phyloP scores from a whole-genome alignment of 257 asterid species.

The Nicotiana obtusifolia region DNA sequence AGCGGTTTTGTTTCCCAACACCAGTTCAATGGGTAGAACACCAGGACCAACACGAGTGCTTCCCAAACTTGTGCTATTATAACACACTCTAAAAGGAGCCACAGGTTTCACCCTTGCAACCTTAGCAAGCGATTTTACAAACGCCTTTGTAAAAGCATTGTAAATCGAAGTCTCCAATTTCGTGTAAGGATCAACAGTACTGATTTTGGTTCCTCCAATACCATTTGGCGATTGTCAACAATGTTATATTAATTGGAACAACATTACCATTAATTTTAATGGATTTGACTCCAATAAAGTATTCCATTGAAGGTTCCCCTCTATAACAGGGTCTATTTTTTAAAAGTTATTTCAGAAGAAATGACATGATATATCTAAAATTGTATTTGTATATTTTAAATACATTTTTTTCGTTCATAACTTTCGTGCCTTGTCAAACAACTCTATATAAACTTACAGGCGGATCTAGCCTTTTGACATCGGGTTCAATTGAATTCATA shows the following conservation, averaged over 20 bases:
- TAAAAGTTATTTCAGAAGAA: no score
- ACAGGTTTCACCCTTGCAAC: conserved; percentile 38
- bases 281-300: conserved; percentile 42
- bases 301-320: conserved; percentile 42
- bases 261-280: conserved; percentile 27
- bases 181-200: conserved; percentile 38
- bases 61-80: conserved; percentile 25
- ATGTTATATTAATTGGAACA: conserved; percentile 23
- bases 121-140: not conserved
- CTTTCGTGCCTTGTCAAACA: no score
- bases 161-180: conserved; percentile 35
- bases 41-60: conserved; percentile 28
- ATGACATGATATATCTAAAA: no score
- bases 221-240: conserved; percentile 34
- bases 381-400: no score
- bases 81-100: conserved; percentile 50
- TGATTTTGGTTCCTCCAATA: conserved; percentile 54
- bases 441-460: no score
- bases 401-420: no score
- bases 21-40: conserved; percentile 46
- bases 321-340: not conserved
- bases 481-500: no score
- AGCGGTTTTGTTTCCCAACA: conserved; percentile 18
- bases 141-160: conserved; percentile 23
- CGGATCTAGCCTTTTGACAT: no score